A percentile compares a stretch with the other conserved stretches of the same genome.
phyloP scores from a whole-genome alignment of 441 rosid genomes.

The Geranium incanum region DNA sequence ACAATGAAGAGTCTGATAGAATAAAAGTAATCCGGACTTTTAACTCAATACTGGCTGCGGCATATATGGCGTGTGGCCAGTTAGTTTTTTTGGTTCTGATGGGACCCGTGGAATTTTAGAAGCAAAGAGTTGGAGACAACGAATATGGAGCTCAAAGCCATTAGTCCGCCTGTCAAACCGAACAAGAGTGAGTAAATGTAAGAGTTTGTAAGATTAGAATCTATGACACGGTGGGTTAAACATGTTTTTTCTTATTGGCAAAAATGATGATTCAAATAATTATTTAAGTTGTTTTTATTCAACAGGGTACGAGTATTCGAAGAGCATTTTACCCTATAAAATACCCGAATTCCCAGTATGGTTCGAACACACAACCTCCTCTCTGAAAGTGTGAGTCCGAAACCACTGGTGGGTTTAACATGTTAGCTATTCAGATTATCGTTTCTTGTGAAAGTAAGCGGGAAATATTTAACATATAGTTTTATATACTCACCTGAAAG shows the following conservation, averaged over 20 bases:
- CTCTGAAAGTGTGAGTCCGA: no score
- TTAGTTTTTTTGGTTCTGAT: slow-evolving; percentile 25
- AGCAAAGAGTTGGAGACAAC: slow-evolving; percentile 83
- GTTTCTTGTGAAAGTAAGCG: not conserved
- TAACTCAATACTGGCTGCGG: not conserved
- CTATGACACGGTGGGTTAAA: not conserved
- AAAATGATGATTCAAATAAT: no score
- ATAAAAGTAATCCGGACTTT: not conserved
- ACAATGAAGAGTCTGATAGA: not conserved
- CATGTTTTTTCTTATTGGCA: no score
- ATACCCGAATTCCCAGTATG: no score
- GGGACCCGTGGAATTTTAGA: slow-evolving; percentile 51
- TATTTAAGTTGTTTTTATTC: no score
- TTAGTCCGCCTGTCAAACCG: slow-evolving; percentile 57
- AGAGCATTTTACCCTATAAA: no score
- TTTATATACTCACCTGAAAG: slow-evolving; percentile 49
- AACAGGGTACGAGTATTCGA: no score
- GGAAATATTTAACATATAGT: not conserved
- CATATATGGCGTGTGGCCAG: not conserved
- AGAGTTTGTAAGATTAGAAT: slow-evolving; percentile 1
- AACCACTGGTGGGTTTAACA: not conserved
- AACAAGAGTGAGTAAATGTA: not conserved
- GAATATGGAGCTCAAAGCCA: slow-evolving; percentile 86
- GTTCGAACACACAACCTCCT: no score
- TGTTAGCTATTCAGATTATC: not conserved